phyloP scores from a whole-genome alignment of 2,329 filamentous ascomycete genomes.

The Aschersonia sp. region DNA sequence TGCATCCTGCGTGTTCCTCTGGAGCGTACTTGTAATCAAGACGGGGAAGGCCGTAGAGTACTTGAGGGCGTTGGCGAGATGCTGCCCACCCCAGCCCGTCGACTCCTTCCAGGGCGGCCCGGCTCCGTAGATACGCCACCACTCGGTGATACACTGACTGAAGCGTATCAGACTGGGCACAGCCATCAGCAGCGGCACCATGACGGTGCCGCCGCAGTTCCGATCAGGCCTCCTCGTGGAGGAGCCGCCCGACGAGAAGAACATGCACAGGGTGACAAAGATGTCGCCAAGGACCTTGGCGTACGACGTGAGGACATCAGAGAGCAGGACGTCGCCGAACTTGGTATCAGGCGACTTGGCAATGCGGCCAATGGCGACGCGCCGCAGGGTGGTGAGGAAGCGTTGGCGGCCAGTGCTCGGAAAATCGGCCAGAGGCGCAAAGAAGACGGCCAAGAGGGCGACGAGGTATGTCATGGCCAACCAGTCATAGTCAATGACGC shows the following conservation, averaged over 20 bases:
- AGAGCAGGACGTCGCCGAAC: constrained; percentile 85
- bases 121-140: constrained; percentile 49
- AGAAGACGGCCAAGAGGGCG: constrained; percentile 54
- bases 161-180: constrained; percentile 76
- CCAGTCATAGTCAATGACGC: constrained; percentile 68
- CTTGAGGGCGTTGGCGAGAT: constrained; percentile 87
- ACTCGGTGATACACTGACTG: constrained; percentile 85
- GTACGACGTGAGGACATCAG: constrained; percentile 90
- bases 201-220: constrained; percentile 60
- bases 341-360: constrained; percentile 80
- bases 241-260: constrained; percentile 54
- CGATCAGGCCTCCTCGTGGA: constrained; percentile 73
- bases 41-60: constrained; percentile 92
- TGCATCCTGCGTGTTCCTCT: constrained; percentile 41
- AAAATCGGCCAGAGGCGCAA: constrained; percentile 54
- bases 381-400: constrained; percentile 60
- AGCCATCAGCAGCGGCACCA: constrained; percentile 74
- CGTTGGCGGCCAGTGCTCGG: constrained; percentile 59
- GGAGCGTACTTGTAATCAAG: constrained; percentile 63
- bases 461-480: constrained; percentile 75
- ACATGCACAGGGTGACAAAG: constrained; percentile 86
- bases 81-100: constrained; percentile 65
- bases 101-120: constrained; percentile 33
- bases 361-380: constrained; percentile 72
- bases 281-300: constrained; percentile 83